Evolutionary conservation across 176 grass and related monocot species (phyloP), one percentile per base, ranked within the genome.

Genomic region (Chrysopogon serrulatus): DNA sequence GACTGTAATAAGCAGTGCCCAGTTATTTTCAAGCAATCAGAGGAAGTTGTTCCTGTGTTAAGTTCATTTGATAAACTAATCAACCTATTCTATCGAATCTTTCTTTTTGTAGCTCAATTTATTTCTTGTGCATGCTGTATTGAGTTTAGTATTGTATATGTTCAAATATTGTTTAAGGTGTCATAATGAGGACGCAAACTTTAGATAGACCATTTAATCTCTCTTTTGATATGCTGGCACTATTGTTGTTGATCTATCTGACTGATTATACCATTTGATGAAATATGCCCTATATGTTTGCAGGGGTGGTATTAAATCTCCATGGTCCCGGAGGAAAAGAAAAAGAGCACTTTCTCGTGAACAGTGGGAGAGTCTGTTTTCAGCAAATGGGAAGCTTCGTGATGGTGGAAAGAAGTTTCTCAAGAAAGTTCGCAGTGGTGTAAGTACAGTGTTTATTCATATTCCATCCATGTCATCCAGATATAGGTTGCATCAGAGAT

Each of bases 251-350:
- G 5, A 21, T 4, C 21, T 23, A 69, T 84, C 47, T 73, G 19
- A 69, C 44, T 75, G 57, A 44, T 34, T 48, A 27, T 82, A 27
- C 42, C 73, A 63, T 83, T 75, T 86, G 8, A 40, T 89, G 35
- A 87, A 72, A 15, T 4, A 51, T 73, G 47, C 17, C 18, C 27
- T 81, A 33, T 74, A 41, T 53, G 60, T 66, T 93, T 60, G 66
- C 59, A 99, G 96, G 63, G 96, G 93, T 78, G 83, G 89, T 74
- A 92, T 94, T 85, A 99, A 99, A 88, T 99, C 96, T 83, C 96
- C 96, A 84, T 99, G 96, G 96, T 96, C 96, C 69, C 73, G 91
- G 81, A 87, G 91, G 77, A 99, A 99, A 99, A 90, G 93, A 90
- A 94, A 91, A 83, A 60, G 43, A 30, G 87, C 74, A 79, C 89